phyloP scores from a whole-genome alignment of 208 protist species.

The Acanthamoeba divionensis region DNA sequence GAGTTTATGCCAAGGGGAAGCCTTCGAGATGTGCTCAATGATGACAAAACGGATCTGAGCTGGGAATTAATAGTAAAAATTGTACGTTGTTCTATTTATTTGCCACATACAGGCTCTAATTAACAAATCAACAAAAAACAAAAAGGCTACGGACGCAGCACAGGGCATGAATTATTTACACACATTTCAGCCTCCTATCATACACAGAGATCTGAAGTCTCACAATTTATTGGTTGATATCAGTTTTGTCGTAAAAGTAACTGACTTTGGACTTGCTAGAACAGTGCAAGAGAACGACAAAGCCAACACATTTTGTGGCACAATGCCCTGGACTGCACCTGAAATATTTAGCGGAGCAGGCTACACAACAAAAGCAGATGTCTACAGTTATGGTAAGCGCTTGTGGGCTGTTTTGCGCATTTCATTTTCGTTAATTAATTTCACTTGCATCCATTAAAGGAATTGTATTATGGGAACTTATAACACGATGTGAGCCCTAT shows the following conservation, averaged over 20 bases:
- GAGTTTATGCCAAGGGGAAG: slow-evolving; percentile 18
- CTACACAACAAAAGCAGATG: slow-evolving; percentile 32
- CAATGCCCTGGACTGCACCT: slow-evolving; percentile 37
- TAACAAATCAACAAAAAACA: no score
- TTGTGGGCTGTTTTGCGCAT: no score
- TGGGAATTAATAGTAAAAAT: slow-evolving; percentile 47
- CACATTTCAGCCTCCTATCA: slow-evolving; percentile 58
- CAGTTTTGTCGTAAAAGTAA: slow-evolving; percentile 31
- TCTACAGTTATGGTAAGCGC: neutral
- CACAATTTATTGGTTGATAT: slow-evolving; percentile 64
- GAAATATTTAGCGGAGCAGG: neutral
- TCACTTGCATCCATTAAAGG: neutral
- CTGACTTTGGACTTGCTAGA: slow-evolving; percentile 23
- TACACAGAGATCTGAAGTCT: slow-evolving; percentile 70
- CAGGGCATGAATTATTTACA: slow-evolving; percentile 73
- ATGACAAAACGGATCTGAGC: neutral
- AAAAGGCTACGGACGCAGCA: slow-evolving; percentile 65
- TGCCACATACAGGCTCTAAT: no score
- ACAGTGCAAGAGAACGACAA: neutral
- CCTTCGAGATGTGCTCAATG: neutral
- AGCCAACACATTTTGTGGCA: slow-evolving; percentile 8
- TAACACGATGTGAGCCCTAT: neutral
- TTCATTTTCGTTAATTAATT: neutral
- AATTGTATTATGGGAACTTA: slow-evolving; percentile 36
- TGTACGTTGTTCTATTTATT: neutral